Percentiles rank a stretch among this genome's conserved stretches.
Evolutionary conservation across 129 eudicot genomes (phyloP).

Genomic region (Centrapalus pauciflorus): DNA sequence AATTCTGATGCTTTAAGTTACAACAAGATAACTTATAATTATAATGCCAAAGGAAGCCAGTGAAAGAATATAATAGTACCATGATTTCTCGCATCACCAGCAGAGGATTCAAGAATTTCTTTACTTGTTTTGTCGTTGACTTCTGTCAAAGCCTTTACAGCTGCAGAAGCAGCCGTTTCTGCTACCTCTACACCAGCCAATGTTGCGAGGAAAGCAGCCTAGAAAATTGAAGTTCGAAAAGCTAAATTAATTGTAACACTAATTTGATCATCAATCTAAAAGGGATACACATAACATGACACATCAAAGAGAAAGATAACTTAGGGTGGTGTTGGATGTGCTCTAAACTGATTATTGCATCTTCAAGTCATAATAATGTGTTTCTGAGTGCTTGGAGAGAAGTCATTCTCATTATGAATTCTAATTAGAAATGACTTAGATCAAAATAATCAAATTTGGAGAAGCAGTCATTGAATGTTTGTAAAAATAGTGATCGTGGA

Average conservation of each 20-base stretch:
- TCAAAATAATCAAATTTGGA: too few species aligned
- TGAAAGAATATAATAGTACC: constrained; percentile 22
- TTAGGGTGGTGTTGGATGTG: background rate
- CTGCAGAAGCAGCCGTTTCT: constrained; percentile 84
- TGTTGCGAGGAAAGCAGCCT: constrained; percentile 93
- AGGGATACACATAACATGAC: background rate
- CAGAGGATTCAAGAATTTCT: constrained; percentile 27
- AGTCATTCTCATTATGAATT: too few species aligned
- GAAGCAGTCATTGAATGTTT: background rate
- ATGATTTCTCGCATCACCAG: constrained; percentile 28
- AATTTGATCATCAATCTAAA: background rate
- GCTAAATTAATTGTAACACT: background rate
- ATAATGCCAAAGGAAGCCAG: background rate
- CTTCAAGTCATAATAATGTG: background rate
- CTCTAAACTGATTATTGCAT: background rate
- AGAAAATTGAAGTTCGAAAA: constrained; percentile 13
- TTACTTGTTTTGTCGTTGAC: constrained; percentile 26
- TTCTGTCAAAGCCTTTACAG: constrained; percentile 63
- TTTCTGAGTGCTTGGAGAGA: background rate
- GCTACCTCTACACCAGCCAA: constrained; percentile 89
- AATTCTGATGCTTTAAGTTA: too few species aligned
- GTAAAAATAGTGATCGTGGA: too few species aligned
- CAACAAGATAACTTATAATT: too few species aligned
- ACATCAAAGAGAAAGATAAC: background rate
- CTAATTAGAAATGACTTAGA: too few species aligned